Conservation (phyloP, 2,329 filamentous ascomycete genomes). For the Scedosporium boydii region DNA sequence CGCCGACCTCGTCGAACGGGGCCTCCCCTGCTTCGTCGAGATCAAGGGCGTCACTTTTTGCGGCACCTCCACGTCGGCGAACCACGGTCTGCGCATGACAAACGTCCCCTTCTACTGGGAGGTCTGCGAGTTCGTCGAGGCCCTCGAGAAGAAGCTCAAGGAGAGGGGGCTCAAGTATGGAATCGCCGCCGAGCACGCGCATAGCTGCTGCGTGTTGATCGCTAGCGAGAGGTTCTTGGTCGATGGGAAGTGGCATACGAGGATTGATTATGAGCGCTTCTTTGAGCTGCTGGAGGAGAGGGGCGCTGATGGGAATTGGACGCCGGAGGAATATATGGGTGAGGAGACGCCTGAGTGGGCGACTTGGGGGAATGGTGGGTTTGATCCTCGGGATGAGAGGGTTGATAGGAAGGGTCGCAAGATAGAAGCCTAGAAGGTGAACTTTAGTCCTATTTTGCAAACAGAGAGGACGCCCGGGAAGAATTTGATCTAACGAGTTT, state of each 20-base stretch:
- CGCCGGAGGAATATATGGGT: slow-evolving; percentile 85
- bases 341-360: slow-evolving; percentile 86
- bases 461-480: too few species aligned
- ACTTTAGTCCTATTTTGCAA: too few species aligned
- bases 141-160: slow-evolving; percentile 59
- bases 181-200: slow-evolving; percentile 88
- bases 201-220: slow-evolving; percentile 85
- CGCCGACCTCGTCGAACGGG: slow-evolving; percentile 76
- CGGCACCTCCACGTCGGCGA: slow-evolving; percentile 75
- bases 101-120: slow-evolving; percentile 97
- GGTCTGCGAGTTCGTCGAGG: slow-evolving; percentile 71
- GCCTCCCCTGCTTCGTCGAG: slow-evolving; percentile 85
- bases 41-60: slow-evolving; percentile 97
- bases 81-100: slow-evolving; percentile 86
- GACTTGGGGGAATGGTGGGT: slow-evolving; percentile 86
- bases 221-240: slow-evolving; percentile 72
- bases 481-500: too few species aligned
- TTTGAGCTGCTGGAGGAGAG: slow-evolving; percentile 72
- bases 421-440: slow-evolving; percentile 27
- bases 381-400: slow-evolving; percentile 80
- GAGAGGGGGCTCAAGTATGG: slow-evolving; percentile 71
- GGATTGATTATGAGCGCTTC: slow-evolving; percentile 84
- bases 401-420: slow-evolving; percentile 79
- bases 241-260: slow-evolving; percentile 76
- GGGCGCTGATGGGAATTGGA: slow-evolving; percentile 58